These are phyloP conservation scores for Neurospora sublineolata DNA, from an alignment of 495 filamentous ascomycete genomes.

Conservation along the genomic window DNA sequence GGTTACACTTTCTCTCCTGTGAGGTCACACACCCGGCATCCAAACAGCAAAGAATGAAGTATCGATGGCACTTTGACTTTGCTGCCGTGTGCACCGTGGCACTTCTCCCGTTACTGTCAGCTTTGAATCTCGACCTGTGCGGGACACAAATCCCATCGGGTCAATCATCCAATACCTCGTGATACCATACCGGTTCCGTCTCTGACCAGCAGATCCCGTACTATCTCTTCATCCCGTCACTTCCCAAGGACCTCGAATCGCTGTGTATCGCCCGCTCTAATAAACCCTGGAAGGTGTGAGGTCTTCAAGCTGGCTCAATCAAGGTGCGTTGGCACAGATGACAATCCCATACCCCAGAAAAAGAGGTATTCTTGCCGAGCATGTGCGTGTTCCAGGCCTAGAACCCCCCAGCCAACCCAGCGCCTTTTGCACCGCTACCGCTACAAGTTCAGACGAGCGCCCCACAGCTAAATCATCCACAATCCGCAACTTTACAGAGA, in stretches of 20 bases:
- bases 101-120: background rate
- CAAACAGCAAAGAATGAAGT: background rate
- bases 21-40: background rate
- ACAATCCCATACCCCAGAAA: background rate
- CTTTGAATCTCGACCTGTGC: background rate
- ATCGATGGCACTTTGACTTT: background rate
- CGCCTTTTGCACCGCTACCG: background rate
- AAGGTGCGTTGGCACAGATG: background rate
- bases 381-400: background rate
- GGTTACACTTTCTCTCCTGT: background rate
- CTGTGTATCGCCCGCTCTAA: background rate
- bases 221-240: background rate
- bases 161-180: background rate
- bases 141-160: background rate
- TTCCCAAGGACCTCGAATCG: background rate
- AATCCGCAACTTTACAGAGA: background rate
- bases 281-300: background rate
- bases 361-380: background rate
- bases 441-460: background rate
- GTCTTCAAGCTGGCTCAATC: background rate
- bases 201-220: background rate
- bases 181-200: background rate
- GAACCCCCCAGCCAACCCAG: background rate
- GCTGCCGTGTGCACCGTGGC: background rate
- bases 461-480: constrained; percentile 2